Conservation (phyloP, 371 early-diverging fungal species). For the Actinomortierella wolfii region DNA sequence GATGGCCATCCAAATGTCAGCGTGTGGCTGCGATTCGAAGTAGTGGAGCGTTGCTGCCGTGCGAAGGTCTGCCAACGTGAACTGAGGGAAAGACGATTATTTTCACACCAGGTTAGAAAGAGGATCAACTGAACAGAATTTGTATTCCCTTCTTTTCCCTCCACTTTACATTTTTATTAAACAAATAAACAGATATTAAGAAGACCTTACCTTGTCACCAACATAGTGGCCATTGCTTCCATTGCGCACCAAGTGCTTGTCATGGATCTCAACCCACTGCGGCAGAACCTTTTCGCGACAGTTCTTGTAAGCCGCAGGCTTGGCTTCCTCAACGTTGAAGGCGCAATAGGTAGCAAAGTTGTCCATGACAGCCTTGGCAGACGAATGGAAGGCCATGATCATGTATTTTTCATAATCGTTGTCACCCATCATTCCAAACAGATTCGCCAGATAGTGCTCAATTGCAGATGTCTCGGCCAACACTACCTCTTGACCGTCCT, state of each 20-base stretch:
- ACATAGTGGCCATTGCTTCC: conserved; percentile 39
- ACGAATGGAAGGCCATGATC: conserved; percentile 14
- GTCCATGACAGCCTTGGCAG: conserved; percentile 6
- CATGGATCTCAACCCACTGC: conserved; percentile 29
- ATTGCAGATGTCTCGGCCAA: neutral
- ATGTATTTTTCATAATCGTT: neutral
- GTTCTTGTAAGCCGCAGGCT: too few species aligned
- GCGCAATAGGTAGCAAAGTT: conserved; percentile 10
- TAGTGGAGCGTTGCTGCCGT: too few species aligned
- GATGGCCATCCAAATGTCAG: too few species aligned
- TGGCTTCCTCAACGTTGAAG: conserved; percentile 16
- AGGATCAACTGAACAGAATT: conserved; percentile 1
- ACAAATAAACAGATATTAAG: neutral
- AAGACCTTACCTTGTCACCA: conserved; percentile 20
- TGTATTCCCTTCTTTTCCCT: too few species aligned
- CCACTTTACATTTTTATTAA: too few species aligned
- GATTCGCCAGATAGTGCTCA: neutral
- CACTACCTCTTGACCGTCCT: too few species aligned
- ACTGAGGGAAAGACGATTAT: too few species aligned
- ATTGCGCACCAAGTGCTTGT: conserved; percentile 29
- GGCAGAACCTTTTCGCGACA: conserved; percentile 14
- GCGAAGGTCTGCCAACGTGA: too few species aligned
- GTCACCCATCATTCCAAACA: neutral
- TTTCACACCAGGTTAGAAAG: neutral
- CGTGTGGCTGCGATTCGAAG: too few species aligned